These are phyloP conservation scores for Phlebopus sp. DNA, from an alignment of 1,284 basidiomycete genomes.

Conservation along the genomic window DNA sequence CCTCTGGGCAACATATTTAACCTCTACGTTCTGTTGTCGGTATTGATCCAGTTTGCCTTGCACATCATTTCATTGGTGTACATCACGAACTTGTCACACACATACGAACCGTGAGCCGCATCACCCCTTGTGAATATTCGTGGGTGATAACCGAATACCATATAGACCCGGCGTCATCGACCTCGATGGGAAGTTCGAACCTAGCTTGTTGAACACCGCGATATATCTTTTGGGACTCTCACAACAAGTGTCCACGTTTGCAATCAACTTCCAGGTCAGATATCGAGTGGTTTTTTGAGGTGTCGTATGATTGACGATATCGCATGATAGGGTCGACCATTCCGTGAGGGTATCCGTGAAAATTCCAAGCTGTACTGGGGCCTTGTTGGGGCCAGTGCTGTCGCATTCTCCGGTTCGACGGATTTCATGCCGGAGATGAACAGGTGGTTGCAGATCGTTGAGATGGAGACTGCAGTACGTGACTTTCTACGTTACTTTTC, in stretches of 20 bases:
- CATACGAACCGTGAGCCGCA: slow-evolving; percentile 68
- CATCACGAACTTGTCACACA: slow-evolving; percentile 82
- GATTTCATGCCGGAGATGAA: slow-evolving; percentile 96
- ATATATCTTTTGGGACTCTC: slow-evolving; percentile 92
- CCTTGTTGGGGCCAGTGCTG: slow-evolving; percentile 79
- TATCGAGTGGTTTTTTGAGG: background rate
- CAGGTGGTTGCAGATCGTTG: slow-evolving; percentile 95
- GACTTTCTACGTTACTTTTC: slow-evolving; percentile 39
- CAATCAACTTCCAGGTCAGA: slow-evolving; percentile 88
- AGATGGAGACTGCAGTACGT: slow-evolving; percentile 77
- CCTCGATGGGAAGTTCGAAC: slow-evolving; percentile 92
- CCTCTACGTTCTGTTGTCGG: slow-evolving; percentile 87
- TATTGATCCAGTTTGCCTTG: slow-evolving; percentile 87
- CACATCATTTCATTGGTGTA: slow-evolving; percentile 89
- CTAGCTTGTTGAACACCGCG: slow-evolving; percentile 88
- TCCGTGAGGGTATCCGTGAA: slow-evolving; percentile 93
- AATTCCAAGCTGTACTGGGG: slow-evolving; percentile 92
- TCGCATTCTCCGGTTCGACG: slow-evolving; percentile 90
- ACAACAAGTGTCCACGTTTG: slow-evolving; percentile 95
- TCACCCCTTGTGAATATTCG: background rate
- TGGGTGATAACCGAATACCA: slow-evolving; percentile 1
- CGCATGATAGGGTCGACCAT: slow-evolving; percentile 74
- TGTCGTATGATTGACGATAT: background rate
- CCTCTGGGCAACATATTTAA: slow-evolving; percentile 96
- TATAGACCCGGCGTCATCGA: slow-evolving; percentile 77